Evolutionary conservation across 2,329 filamentous ascomycete genomes (phyloP).

Genomic region (Penicillium digitatum): DNA sequence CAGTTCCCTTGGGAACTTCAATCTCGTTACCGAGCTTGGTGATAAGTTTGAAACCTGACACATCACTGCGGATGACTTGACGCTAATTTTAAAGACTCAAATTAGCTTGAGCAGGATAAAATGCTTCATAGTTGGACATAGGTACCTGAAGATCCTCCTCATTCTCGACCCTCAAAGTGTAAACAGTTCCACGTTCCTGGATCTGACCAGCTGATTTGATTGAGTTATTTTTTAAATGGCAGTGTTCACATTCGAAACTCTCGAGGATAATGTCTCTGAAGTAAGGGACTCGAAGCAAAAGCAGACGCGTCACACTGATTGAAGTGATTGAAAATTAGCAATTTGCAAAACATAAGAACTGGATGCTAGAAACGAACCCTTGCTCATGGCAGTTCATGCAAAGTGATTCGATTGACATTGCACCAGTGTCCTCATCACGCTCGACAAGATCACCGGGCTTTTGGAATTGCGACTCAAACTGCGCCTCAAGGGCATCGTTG

Average conservation of each 20-base stretch:
- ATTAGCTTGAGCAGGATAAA: neutral
- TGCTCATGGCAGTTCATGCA: constrained; percentile 85
- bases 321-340: neutral
- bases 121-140: neutral
- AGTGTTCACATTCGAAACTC: constrained; percentile 91
- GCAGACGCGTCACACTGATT: constrained; percentile 66
- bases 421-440: constrained; percentile 40
- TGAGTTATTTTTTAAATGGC: constrained; percentile 84
- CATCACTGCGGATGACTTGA: constrained; percentile 89
- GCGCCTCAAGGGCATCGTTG: constrained; percentile 18
- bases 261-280: constrained; percentile 97
- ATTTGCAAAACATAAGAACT: neutral
- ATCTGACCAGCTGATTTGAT: constrained; percentile 90
- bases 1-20: constrained; percentile 85
- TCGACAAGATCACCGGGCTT: constrained; percentile 40
- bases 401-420: constrained; percentile 60
- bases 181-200: constrained; percentile 81
- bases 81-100: constrained; percentile 33
- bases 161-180: constrained; percentile 72
- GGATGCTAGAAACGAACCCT: constrained; percentile 52
- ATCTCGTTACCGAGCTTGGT: constrained; percentile 66
- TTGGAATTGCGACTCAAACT: constrained; percentile 33
- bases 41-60: constrained; percentile 78
- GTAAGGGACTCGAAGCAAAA: constrained; percentile 90
- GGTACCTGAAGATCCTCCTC: constrained; percentile 59